These are phyloP conservation scores for Rhodotorula glutinis DNA, from an alignment of 1,284 basidiomycete species.

Conservation along the genomic window DNA sequence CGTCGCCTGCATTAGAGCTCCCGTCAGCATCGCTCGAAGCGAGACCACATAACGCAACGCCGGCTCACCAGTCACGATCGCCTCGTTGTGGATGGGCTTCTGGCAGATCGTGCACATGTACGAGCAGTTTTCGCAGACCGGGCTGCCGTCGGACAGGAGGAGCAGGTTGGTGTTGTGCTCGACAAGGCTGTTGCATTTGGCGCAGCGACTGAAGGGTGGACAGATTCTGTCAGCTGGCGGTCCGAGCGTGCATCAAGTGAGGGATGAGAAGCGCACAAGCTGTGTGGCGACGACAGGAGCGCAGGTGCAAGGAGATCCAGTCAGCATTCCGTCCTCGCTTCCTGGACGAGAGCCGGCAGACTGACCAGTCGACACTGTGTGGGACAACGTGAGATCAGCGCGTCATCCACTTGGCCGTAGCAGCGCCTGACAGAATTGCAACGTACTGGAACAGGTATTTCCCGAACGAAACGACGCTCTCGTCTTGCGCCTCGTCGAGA, in stretches of 20 bases:
- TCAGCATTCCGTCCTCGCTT: not conserved
- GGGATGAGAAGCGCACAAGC: too few relatives aligned
- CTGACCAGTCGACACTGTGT: constrained; percentile 9
- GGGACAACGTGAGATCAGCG: too few relatives aligned
- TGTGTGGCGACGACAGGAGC: not conserved
- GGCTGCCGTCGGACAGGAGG: constrained; percentile 90
- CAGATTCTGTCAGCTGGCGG: not conserved
- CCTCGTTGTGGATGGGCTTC: constrained; percentile 88
- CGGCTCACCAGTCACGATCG: constrained; percentile 75
- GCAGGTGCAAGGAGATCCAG: not conserved
- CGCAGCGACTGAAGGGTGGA: constrained; percentile 47
- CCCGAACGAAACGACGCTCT: constrained; percentile 42
- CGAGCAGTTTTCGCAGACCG: constrained; percentile 94
- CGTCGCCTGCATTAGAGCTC: constrained; percentile 62
- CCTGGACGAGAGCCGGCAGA: too few relatives aligned
- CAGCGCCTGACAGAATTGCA: too few relatives aligned
- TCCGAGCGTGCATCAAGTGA: too few relatives aligned
- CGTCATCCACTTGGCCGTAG: not conserved
- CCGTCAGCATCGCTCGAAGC: not conserved
- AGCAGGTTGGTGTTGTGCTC: constrained; percentile 89
- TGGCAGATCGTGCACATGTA: constrained; percentile 92
- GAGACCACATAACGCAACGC: not conserved
- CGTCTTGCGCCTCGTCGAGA: constrained; percentile 40
- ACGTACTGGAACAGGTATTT: constrained; percentile 41
- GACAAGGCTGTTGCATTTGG: constrained; percentile 56